Percentiles rank a stretch among this genome's conserved stretches.
These are phyloP conservation scores for Azolla pinnata DNA, from an alignment of 75 land plant species.

Conservation along the genomic window DNA sequence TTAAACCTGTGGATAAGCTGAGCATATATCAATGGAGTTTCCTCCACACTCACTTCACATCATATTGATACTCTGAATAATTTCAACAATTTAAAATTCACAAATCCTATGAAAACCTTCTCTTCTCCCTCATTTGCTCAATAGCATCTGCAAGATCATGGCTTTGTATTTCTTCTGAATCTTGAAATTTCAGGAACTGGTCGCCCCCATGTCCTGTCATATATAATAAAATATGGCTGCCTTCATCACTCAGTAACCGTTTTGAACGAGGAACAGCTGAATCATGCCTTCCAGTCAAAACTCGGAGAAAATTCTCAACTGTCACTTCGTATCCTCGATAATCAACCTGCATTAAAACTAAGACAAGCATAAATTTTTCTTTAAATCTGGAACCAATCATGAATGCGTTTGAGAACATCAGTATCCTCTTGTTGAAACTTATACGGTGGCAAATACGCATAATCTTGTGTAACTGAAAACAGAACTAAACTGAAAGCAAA, in stretches of 20 bases:
- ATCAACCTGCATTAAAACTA: conserved; percentile 53
- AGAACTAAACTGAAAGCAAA: too few species aligned
- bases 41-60: too few species aligned
- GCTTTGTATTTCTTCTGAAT: conserved; percentile 96
- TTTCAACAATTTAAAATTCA: neutral
- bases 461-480: too few species aligned
- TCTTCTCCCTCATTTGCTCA: conserved; percentile 95
- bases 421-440: too few species aligned
- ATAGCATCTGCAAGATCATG: conserved; percentile 98
- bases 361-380: neutral
- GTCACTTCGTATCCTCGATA: conserved; percentile 99
- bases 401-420: too few species aligned
- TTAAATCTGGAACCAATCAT: neutral
- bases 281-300: conserved; percentile 91
- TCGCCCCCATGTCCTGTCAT: conserved; percentile 99
- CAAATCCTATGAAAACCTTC: conserved; percentile 29
- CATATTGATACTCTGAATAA: neutral
- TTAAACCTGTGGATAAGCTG: conserved; percentile 80
- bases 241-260: conserved; percentile 94
- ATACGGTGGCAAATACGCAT: too few species aligned
- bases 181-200: conserved; percentile 91
- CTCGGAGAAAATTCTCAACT: conserved; percentile 88
- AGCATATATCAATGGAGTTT: too few species aligned
- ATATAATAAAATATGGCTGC: conserved; percentile 79
- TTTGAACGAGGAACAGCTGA: conserved; percentile 92